Evolutionary conservation across 306 rosid genomes (phyloP).

Genomic region (Cercis canadensis): DNA sequence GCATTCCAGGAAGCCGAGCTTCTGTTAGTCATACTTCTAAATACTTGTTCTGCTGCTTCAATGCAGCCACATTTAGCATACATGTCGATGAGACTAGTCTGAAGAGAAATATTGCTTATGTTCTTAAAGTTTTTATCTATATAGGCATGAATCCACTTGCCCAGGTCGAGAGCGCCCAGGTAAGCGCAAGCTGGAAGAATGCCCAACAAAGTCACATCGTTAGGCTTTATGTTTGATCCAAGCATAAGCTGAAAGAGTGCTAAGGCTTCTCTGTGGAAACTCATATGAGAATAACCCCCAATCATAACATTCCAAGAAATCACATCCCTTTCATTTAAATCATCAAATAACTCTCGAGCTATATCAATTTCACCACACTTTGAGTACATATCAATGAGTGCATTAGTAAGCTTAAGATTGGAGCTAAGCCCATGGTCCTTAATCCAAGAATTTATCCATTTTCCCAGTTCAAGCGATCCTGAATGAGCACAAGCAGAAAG

Average conservation of each 20-base stretch:
- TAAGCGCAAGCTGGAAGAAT: conserved; percentile 82
- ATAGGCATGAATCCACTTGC: conserved; percentile 89
- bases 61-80: conserved; percentile 84
- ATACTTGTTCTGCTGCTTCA: conserved; percentile 68
- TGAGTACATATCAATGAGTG: conserved; percentile 76
- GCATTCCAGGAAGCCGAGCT: conserved; percentile 86
- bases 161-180: conserved; percentile 87
- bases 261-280: conserved; percentile 67
- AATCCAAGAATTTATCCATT: conserved; percentile 67
- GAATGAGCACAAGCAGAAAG: conserved; percentile 82
- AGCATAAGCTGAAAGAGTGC: conserved; percentile 66
- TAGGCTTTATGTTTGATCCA: conserved; percentile 61
- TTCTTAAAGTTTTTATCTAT: conserved; percentile 56
- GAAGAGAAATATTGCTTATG: conserved; percentile 56
- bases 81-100: conserved; percentile 80
- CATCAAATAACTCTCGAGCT: conserved; percentile 76
- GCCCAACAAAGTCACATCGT: conserved; percentile 77
- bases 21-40: conserved; percentile 54
- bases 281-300: conserved; percentile 64
- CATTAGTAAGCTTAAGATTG: conserved; percentile 64
- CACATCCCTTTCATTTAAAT: conserved; percentile 60
- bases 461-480: conserved; percentile 59
- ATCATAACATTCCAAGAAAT: conserved; percentile 91
- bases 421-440: conserved; percentile 50
- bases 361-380: conserved; percentile 68